Evolutionary conservation across 1,139 yeast species (phyloP).

Genomic region (Scheffersomyces insectosa): DNA sequence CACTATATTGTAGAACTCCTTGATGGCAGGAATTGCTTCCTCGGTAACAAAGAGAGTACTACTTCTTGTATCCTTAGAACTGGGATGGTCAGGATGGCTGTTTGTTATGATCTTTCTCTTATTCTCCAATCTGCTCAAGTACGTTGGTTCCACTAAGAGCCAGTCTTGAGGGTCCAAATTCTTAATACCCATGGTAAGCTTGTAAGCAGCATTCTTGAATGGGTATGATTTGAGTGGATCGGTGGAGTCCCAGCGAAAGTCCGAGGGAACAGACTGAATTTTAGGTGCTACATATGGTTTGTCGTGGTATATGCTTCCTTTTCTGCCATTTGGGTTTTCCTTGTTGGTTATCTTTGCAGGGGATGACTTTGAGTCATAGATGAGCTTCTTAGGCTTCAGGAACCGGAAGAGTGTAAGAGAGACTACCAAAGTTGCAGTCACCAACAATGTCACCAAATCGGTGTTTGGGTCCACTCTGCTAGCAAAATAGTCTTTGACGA

Average conservation of each 20-base stretch:
- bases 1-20: slow-evolving; percentile 56
- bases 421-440: not conserved
- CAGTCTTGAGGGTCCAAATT: slow-evolving; percentile 59
- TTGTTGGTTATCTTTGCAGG: not conserved
- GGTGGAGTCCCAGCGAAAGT: slow-evolving; percentile 48
- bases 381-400: not conserved
- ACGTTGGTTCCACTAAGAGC: slow-evolving; percentile 68
- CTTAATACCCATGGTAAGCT: slow-evolving; percentile 68
- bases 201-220: slow-evolving; percentile 59
- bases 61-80: slow-evolving; percentile 24
- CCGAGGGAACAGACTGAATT: slow-evolving; percentile 24
- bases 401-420: not conserved
- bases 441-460: not conserved
- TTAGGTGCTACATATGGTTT: slow-evolving; percentile 4
- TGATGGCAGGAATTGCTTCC: slow-evolving; percentile 49
- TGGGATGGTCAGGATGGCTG: slow-evolving; percentile 37
- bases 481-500: not conserved
- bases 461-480: not conserved
- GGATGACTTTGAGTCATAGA: not conserved
- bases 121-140: slow-evolving; percentile 43
- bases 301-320: slow-evolving; percentile 2
- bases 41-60: slow-evolving; percentile 39
- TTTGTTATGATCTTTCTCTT: slow-evolving; percentile 43
- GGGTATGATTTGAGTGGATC: slow-evolving; percentile 48
- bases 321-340: not conserved